Evolutionary conservation across 148 eudicot genomes (phyloP).

Genomic region (Bassia scoparia): DNA sequence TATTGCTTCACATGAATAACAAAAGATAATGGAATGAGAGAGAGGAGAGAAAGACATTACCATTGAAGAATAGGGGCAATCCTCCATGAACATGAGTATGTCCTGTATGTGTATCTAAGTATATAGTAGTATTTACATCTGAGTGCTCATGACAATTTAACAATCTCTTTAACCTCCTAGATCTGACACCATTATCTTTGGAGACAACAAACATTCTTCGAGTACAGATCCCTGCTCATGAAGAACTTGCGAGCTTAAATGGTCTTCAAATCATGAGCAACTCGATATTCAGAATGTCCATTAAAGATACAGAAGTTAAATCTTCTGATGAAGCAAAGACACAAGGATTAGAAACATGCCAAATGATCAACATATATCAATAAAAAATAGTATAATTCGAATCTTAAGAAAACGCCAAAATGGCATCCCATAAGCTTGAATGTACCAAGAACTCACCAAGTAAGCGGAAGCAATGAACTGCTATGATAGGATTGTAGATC

Average conservation of each 20-base stretch:
- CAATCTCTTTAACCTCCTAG: slow-evolving; percentile 25
- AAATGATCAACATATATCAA: neutral
- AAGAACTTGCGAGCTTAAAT: slow-evolving; percentile 29
- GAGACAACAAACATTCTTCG: slow-evolving; percentile 37
- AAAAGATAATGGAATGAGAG: neutral
- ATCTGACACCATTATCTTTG: slow-evolving; percentile 21
- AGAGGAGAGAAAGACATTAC: slow-evolving; percentile 36
- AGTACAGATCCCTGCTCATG: slow-evolving; percentile 24
- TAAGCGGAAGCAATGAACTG: slow-evolving; percentile 43
- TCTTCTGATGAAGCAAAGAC: slow-evolving; percentile 35
- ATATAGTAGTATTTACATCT: slow-evolving; percentile 34
- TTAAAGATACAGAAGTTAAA: slow-evolving; percentile 39
- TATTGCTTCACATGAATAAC: neutral
- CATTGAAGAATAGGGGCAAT: slow-evolving; percentile 39
- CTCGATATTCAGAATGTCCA: slow-evolving; percentile 33
- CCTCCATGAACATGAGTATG: slow-evolving; percentile 34
- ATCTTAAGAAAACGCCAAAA: neutral
- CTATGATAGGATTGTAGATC: slow-evolving; percentile 55
- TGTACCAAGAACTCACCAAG: slow-evolving; percentile 45
- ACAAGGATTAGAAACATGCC: slow-evolving; percentile 6
- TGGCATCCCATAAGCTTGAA: neutral
- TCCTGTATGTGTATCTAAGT: slow-evolving; percentile 27
- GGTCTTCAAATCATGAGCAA: slow-evolving; percentile 24
- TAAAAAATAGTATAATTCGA: too few relatives aligned
- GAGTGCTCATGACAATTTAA: slow-evolving; percentile 21